Conservation (phyloP, 495 filamentous ascomycete genomes). For the Darksidea phi region DNA sequence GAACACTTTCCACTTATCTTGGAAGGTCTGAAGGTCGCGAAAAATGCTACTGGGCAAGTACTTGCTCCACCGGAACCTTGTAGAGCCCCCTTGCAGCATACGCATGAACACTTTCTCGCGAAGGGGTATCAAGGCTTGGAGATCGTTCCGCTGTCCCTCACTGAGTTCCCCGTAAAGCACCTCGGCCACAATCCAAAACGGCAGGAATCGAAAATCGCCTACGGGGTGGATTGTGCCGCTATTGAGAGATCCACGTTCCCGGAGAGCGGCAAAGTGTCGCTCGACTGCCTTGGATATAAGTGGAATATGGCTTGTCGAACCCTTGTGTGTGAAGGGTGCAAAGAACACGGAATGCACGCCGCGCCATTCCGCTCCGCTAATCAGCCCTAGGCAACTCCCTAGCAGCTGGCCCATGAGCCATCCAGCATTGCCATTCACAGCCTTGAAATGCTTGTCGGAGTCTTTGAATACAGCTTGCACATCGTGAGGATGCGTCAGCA, state of each 20-base stretch:
- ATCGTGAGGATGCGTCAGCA: slow-evolving; percentile 1
- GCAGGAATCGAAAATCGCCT: slow-evolving; percentile 41
- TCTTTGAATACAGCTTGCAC: slow-evolving; percentile 9
- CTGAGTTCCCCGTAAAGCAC: slow-evolving; percentile 42
- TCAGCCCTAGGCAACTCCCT: slow-evolving; percentile 45
- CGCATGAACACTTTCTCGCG: slow-evolving; percentile 38
- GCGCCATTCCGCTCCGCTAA: slow-evolving; percentile 38
- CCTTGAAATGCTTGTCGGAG: slow-evolving; percentile 17
- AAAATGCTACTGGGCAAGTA: slow-evolving; percentile 3
- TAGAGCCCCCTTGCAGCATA: slow-evolving; percentile 39
- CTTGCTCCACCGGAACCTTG: slow-evolving; percentile 28
- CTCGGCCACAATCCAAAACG: slow-evolving; percentile 43
- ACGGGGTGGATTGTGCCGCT: slow-evolving; percentile 31
- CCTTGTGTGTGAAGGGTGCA: not conserved
- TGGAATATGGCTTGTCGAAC: no score
- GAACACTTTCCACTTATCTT: not conserved
- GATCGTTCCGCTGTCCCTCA: slow-evolving; percentile 16
- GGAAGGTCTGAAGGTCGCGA: slow-evolving; percentile 1
- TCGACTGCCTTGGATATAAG: not conserved
- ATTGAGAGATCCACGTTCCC: not conserved
- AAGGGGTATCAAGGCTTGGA: slow-evolving; percentile 29
- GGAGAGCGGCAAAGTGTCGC: not conserved
- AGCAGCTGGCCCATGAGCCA: slow-evolving; percentile 38
- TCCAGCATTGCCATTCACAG: slow-evolving; percentile 12
- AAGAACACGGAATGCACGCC: not conserved